Conservation (phyloP, 208 protist species). For the Herpetomonas samuelpessoai region DNA sequence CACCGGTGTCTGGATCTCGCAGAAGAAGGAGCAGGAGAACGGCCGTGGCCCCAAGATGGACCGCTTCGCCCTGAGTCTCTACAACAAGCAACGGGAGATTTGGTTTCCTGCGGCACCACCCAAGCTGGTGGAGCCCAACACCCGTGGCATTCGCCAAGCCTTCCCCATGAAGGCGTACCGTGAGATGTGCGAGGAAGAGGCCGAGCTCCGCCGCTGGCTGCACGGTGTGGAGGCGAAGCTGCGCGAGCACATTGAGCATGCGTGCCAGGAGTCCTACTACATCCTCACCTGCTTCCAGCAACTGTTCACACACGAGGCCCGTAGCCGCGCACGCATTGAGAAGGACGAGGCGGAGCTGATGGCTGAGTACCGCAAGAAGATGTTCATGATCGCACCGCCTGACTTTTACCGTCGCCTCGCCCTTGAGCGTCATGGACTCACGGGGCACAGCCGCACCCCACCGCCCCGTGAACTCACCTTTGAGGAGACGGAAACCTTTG, state of each 20-base stretch:
- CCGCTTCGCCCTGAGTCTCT: conserved; percentile 22
- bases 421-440: conserved; percentile 38
- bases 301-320: conserved; percentile 23
- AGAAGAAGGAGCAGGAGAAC: conserved; percentile 40
- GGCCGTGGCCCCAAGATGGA: conserved; percentile 23
- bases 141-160: conserved; percentile 22
- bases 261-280: conserved; percentile 43
- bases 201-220: conserved; percentile 68
- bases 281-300: conserved; percentile 41
- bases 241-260: conserved; percentile 44
- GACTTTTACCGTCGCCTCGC: conserved; percentile 61
- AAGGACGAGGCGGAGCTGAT: conserved; percentile 50
- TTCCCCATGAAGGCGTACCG: conserved; percentile 51
- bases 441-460: not conserved
- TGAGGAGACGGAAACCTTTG: conserved; percentile 27
- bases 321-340: conserved; percentile 37
- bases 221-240: conserved; percentile 50
- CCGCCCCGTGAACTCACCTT: conserved; percentile 26
- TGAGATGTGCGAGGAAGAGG: conserved; percentile 53
- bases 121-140: conserved; percentile 19
- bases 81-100: conserved; percentile 40
- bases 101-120: conserved; percentile 49
- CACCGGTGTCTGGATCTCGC: conserved; percentile 52
- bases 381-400: conserved; percentile 53
- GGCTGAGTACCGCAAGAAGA: conserved; percentile 27